Percentiles rank a stretch among this genome's conserved stretches.
These are phyloP conservation scores for Trichosporon asahii DNA, from an alignment of 1,284 basidiomycete genomes.

Conservation along the genomic window DNA sequence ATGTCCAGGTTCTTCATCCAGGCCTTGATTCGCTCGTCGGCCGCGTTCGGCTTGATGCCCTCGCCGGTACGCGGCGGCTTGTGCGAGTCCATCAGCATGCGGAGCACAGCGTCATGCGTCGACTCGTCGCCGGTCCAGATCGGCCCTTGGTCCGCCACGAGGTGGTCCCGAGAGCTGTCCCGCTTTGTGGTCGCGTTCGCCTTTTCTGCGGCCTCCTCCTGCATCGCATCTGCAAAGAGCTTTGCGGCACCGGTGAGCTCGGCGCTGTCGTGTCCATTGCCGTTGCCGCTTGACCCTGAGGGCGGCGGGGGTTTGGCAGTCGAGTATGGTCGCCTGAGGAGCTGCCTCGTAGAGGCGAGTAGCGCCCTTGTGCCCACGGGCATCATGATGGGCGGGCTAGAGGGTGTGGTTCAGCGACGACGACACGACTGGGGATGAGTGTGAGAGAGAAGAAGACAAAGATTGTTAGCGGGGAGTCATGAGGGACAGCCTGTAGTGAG, in stretches of 20 bases:
- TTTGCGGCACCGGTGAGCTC: constrained; percentile 59
- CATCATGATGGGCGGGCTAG: constrained; percentile 2
- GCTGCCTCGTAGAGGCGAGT: constrained; percentile 14
- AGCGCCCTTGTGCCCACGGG: constrained; percentile 16
- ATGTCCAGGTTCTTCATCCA: constrained; percentile 47
- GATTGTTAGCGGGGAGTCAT: background rate
- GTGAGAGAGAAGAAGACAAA: background rate
- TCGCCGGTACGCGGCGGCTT: constrained; percentile 63
- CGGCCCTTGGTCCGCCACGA: constrained; percentile 47
- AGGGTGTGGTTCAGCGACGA: background rate
- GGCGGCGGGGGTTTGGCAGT: background rate
- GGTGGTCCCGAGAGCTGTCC: constrained; percentile 33
- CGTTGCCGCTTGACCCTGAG: background rate
- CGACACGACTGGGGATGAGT: background rate
- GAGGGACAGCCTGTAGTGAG: background rate
- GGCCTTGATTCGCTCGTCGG: constrained; percentile 69
- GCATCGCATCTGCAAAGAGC: constrained; percentile 66
- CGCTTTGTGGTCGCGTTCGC: background rate
- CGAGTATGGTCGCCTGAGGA: background rate
- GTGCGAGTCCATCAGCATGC: constrained; percentile 82
- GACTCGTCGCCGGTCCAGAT: constrained; percentile 73
- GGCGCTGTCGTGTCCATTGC: background rate
- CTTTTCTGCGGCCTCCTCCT: constrained; percentile 55
- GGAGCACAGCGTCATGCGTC: constrained; percentile 66
- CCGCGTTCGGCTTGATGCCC: constrained; percentile 53